Base-by-base conservation (phyloP, 2,329 filamentous ascomycete species). In the Helminthosporium solani region DNA sequence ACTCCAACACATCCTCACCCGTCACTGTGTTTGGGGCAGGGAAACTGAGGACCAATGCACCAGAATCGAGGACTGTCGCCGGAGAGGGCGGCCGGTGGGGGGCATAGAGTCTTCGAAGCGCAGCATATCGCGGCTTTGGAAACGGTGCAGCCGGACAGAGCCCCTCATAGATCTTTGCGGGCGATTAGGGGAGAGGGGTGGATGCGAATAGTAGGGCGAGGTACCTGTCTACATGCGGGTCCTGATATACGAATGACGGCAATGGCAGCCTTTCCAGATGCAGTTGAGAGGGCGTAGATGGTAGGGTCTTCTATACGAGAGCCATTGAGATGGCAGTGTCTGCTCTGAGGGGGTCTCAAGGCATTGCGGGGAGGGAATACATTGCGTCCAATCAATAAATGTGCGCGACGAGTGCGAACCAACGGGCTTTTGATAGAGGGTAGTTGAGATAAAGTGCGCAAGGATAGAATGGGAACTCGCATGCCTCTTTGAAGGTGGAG, bases 261-360 rank as follows among this genome's bases (percentile, higher is more conserved):
- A 66, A 99, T 96, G 1, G 90, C 94, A 34, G 90, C 90, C 64
- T 84, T 84, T 1, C 92, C 94, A 9, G 86, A 77, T 0, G 89
- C 90, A 0, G 91, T 95, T 0, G 92, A 96, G 1, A 97, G 75
- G 0, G 94, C 94, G 69, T 95, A 97, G 42, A 99, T 95, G 1
- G 92, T 97, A 14, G 63, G 60, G 11, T 67, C 66, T 7, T 60
- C 48, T 15, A 49, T 25, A 11, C 20, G 34, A 2, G 38, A 6
- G 8, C 15, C 19, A 30, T 21, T 25, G 37, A 18, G 27, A 6
- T 27, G 30, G 15, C 11, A 3, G 18, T 19, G 28, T 21, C 56
- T 57, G 20, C 19, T 34, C 25, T 50, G 54, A 3, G 12, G 21
- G 15, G 28, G 30, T 28, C 50, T 60, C 59, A 64, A 46, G 44